phyloP scores from a whole-genome alignment of 306 rosid species.

The Urtica urens region DNA sequence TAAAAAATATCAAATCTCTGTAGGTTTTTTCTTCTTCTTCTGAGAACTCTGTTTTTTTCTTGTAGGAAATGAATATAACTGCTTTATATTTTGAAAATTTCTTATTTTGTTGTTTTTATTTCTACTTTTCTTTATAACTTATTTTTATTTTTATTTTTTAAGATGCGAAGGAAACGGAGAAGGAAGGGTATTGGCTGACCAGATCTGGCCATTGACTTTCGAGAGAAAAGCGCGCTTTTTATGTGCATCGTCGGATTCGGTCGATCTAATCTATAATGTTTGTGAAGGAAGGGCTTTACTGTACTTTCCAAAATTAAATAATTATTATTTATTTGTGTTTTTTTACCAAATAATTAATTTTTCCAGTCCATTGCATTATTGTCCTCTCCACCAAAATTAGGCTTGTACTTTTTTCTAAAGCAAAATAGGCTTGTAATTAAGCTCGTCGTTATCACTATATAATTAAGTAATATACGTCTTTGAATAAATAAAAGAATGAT shows the following conservation, averaged over 20 bases:
- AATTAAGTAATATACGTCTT: too few relatives aligned
- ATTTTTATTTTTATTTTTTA: too few relatives aligned
- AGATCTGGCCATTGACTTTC: constrained; percentile 43
- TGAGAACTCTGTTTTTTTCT: neutral
- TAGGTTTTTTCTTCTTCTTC: neutral
- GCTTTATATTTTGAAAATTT: neutral
- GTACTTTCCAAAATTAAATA: neutral
- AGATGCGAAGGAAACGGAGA: constrained; percentile 28
- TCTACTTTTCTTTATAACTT: too few relatives aligned
- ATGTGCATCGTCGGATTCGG: constrained; percentile 16
- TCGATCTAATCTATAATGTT: neutral
- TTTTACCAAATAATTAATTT: too few relatives aligned
- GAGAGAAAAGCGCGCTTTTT: constrained; percentile 40
- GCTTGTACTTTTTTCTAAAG: too few relatives aligned
- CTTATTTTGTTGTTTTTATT: neutral
- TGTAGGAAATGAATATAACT: neutral
- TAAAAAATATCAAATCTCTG: neutral
- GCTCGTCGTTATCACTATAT: too few relatives aligned
- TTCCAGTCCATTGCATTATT: too few relatives aligned
- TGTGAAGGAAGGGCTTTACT: neutral
- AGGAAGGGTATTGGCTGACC: constrained; percentile 27
- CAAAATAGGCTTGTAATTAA: too few relatives aligned
- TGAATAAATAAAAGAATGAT: too few relatives aligned
- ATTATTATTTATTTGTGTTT: too few relatives aligned
- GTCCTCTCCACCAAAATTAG: too few relatives aligned